Evolutionary conservation across 768 basidiomycete species (phyloP).

Genomic region (Mycena epipterygia): DNA sequence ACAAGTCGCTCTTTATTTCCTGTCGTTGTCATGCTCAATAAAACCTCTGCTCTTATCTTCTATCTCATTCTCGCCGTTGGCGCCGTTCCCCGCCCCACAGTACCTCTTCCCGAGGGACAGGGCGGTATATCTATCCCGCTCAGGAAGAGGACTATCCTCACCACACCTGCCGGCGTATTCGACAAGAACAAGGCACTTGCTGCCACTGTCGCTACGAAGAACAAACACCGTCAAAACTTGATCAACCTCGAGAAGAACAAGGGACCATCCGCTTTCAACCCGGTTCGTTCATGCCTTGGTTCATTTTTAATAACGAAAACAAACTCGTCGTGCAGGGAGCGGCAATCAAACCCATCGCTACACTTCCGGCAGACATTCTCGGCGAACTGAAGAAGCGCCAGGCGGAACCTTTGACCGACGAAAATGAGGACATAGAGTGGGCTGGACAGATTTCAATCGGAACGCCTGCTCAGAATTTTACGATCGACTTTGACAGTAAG

Average conservation of each 20-base stretch:
- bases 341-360: constrained; percentile 44
- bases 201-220: constrained; percentile 34
- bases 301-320: background rate
- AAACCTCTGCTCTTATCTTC: constrained; percentile 3
- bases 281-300: constrained; percentile 1
- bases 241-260: constrained; percentile 51
- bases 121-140: constrained; percentile 32
- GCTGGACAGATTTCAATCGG: constrained; percentile 56
- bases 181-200: constrained; percentile 38
- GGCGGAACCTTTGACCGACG: constrained; percentile 49
- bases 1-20: background rate
- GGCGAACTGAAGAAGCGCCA: constrained; percentile 44
- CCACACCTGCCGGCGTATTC: constrained; percentile 35
- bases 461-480: constrained; percentile 50
- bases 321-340: constrained; percentile 37
- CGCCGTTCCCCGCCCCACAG: constrained; percentile 2
- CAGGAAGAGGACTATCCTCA: constrained; percentile 22
- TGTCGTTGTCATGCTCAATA: constrained; percentile 1
- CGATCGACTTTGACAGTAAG: constrained; percentile 58
- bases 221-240: constrained; percentile 56
- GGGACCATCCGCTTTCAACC: constrained; percentile 36
- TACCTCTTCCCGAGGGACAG: background rate
- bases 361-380: constrained; percentile 31
- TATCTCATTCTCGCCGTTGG: constrained; percentile 14
- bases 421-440: constrained; percentile 54